Evolutionary conservation across 345 rosid species (phyloP), one percentile per base, ranked within the genome.

Genomic region (Populus davidiana): DNA sequence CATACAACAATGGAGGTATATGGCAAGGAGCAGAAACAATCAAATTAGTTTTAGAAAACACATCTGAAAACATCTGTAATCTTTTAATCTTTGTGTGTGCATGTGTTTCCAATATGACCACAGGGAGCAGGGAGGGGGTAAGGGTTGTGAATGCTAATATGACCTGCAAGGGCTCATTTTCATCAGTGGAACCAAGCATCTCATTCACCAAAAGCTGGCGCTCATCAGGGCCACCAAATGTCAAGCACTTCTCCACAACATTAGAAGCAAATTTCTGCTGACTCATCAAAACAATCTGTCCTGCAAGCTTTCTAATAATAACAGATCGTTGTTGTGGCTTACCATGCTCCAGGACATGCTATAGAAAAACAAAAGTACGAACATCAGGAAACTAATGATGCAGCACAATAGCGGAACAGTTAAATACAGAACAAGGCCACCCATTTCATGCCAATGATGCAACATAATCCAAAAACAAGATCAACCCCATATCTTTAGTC

Each of bases 241-340:
- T 88, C 79, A 96, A 82, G 85, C 98, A 96, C 79, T 91, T 93
- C 86, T 93, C 99, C 59, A 96, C 94, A 69, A 96, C 99, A 68
- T 96, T 96, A 21, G 99, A 96, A 81, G 99, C 99, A 77, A 91
- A 96, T 86, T 96, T 96, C 82, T 96, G 98, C 81, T 93, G 98
- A 84, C 98, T 96, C 99, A 96, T 92, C 82, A 85, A 90, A 73
- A 96, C 96, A 63, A 96, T 90, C 87, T 93, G 96, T 77, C 99
- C 98, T 35, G 94, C 90, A 79, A 96, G 93, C 90, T 93, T 82
- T 77, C 82, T 84, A 65, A 96, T 90, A 7, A 96, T 87, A 77
- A 91, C 88, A 73, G 97, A 83, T 76, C 93, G 85, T 79, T 93
- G 94, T 39, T 91, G 87, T 16, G 92, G 91, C 77, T 89, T 96